A percentile compares a stretch with the other conserved stretches of the same genome.
phyloP scores from a whole-genome alignment of 495 filamentous ascomycete genomes.

The Cercophora newfieldiana region DNA sequence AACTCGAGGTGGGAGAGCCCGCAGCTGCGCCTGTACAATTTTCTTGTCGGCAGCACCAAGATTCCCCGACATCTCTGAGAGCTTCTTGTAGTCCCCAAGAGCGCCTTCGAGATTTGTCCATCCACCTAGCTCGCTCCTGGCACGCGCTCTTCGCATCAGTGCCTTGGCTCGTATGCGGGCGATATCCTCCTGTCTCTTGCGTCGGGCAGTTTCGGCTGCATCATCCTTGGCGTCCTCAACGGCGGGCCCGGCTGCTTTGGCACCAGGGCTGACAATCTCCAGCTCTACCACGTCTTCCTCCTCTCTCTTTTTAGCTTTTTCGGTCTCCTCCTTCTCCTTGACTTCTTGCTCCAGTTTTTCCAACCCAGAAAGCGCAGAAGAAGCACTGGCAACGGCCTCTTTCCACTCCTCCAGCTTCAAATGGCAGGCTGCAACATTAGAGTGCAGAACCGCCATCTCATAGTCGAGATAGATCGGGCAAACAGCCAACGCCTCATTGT shows the following conservation, averaged over 20 bases:
- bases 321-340: slow-evolving; percentile 21
- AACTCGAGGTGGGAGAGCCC: slow-evolving; percentile 62
- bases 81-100: slow-evolving; percentile 68
- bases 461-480: slow-evolving; percentile 89
- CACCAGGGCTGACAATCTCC: slow-evolving; percentile 55
- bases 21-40: slow-evolving; percentile 65
- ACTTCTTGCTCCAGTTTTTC: slow-evolving; percentile 53
- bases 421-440: slow-evolving; percentile 89
- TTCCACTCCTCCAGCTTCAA: slow-evolving; percentile 88
- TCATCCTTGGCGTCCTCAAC: slow-evolving; percentile 40
- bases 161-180: slow-evolving; percentile 80
- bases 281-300: slow-evolving; percentile 62
- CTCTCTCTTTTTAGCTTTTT: slow-evolving; percentile 30
- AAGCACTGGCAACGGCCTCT: slow-evolving; percentile 72
- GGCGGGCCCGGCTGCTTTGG: slow-evolving; percentile 47
- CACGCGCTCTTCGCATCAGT: slow-evolving; percentile 80
- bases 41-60: slow-evolving; percentile 64
- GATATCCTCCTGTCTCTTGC: slow-evolving; percentile 58
- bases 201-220: slow-evolving; percentile 25
- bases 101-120: slow-evolving; percentile 85
- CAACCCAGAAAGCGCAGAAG: slow-evolving; percentile 68
- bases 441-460: slow-evolving; percentile 81
- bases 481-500: slow-evolving; percentile 77
- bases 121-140: slow-evolving; percentile 64
- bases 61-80: slow-evolving; percentile 52